Percentiles rank a stretch among this genome's conserved stretches.
Conservation (phyloP, 805 yeast genomes). For the Lachancea sp. region DNA sequence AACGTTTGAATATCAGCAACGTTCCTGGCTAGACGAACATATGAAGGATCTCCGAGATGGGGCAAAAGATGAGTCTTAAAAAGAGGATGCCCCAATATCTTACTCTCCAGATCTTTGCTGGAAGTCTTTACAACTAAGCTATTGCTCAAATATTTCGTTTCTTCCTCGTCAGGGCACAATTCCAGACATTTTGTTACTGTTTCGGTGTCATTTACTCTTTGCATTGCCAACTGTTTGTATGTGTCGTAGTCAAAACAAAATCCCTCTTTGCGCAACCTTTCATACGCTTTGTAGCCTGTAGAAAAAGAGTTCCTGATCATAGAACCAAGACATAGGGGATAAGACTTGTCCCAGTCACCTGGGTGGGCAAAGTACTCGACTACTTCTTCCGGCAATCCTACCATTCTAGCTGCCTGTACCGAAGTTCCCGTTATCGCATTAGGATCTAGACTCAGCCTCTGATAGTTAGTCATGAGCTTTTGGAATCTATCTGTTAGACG, state of each 20-base stretch:
- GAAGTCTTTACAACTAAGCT: conserved; percentile 14
- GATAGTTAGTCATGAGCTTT: conserved; percentile 21
- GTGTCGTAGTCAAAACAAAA: conserved; percentile 32
- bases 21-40: conserved; percentile 20
- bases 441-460: conserved; percentile 25
- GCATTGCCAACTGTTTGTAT: conserved; percentile 22
- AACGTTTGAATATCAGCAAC: conserved; percentile 12
- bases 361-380: conserved; percentile 24
- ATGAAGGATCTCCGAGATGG: conserved; percentile 21
- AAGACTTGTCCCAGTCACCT: conserved; percentile 33
- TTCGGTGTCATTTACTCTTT: conserved; percentile 15
- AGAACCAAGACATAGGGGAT: conserved; percentile 27
- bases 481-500: conserved; percentile 26
- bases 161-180: conserved; percentile 18
- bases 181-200: conserved; percentile 17
- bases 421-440: conserved; percentile 21
- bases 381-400: conserved; percentile 22
- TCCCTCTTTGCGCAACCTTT: conserved; percentile 21
- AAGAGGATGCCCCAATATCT: conserved; percentile 14
- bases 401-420: conserved; percentile 26
- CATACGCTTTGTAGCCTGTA: conserved; percentile 25
- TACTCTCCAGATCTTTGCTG: conserved; percentile 12
- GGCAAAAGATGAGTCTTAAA: conserved; percentile 17
- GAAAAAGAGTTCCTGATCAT: conserved; percentile 22
- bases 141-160: conserved; percentile 19